Evolutionary conservation across 176 grass and related monocot genomes (phyloP).

Genomic region (Juncus effusus): DNA sequence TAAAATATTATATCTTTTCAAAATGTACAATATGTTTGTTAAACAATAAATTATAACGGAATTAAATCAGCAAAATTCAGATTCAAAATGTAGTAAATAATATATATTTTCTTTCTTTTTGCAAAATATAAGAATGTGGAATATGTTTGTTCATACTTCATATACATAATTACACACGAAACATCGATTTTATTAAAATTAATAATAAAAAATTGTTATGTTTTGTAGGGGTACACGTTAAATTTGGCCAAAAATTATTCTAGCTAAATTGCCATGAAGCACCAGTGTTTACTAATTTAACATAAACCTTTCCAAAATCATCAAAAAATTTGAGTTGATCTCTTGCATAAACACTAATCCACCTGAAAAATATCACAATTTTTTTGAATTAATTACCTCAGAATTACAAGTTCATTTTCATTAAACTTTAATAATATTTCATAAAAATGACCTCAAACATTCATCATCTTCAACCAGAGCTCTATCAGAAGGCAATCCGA

Average conservation of each 20-base stretch:
- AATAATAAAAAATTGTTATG: no score
- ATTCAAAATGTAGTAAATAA: no score
- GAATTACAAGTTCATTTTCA: background rate
- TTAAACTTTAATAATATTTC: background rate
- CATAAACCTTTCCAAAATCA: conserved; percentile 65
- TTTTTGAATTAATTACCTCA: conserved; percentile 1
- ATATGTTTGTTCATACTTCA: no score
- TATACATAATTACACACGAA: no score
- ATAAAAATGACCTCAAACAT: conserved; percentile 60
- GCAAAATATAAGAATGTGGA: no score
- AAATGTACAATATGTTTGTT: no score
- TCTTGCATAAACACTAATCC: conserved; percentile 64
- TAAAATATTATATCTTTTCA: no score
- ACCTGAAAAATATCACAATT: conserved; percentile 42
- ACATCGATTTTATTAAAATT: no score
- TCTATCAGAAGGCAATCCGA: conserved; percentile 70
- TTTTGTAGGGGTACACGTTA: no score
- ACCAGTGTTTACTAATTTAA: conserved; percentile 78
- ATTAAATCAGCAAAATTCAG: no score
- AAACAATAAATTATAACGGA: no score
- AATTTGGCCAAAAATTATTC: background rate
- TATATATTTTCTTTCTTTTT: no score
- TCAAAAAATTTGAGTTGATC: conserved; percentile 72
- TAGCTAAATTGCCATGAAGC: conserved; percentile 52
- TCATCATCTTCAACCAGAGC: conserved; percentile 76